Evolutionary conservation across 352 stramenopile genomes (phyloP).

Genomic region (Phytopythium cucurbitacearum): DNA sequence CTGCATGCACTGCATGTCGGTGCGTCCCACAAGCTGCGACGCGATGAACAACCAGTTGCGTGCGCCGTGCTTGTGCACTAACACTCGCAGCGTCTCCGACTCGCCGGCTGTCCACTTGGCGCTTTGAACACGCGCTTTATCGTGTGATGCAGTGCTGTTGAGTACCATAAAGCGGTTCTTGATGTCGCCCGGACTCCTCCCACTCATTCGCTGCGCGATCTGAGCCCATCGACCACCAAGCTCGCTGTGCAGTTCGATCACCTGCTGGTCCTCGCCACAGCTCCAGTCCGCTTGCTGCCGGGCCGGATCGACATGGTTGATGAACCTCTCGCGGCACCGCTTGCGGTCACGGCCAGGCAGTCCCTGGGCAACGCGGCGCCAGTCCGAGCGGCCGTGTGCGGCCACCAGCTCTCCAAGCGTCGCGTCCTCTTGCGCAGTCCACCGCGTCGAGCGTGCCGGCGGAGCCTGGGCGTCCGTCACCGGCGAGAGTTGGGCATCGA

Average conservation of each 20-base stretch:
- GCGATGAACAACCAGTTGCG: conserved; percentile 75
- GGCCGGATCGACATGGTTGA: conserved; percentile 56
- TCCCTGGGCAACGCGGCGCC: conserved; percentile 31
- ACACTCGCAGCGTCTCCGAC: conserved; percentile 19
- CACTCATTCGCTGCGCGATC: conserved; percentile 24
- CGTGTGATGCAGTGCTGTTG: conserved; percentile 8
- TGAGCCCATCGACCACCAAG: conserved; percentile 28
- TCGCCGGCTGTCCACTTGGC: conserved; percentile 17
- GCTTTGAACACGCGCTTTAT: no score
- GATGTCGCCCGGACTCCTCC: conserved; percentile 41
- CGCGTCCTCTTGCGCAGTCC: conserved; percentile 43
- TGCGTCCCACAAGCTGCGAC: conserved; percentile 53
- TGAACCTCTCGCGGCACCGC: conserved; percentile 63
- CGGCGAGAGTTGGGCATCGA: background rate
- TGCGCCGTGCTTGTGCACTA: conserved; percentile 42
- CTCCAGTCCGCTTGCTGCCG: conserved; percentile 33
- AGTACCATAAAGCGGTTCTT: conserved; percentile 49
- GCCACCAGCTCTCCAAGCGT: conserved; percentile 40
- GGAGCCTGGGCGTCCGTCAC: background rate
- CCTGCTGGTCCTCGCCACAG: conserved; percentile 32
- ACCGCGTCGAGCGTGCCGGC: conserved; percentile 19
- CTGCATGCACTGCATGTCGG: conserved; percentile 73
- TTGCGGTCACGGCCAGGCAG: conserved; percentile 55
- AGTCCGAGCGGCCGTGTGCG: conserved; percentile 22
- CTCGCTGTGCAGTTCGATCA: conserved; percentile 28